phyloP scores from a whole-genome alignment of 2,329 filamentous ascomycete genomes.

The Didymella lethalis region DNA sequence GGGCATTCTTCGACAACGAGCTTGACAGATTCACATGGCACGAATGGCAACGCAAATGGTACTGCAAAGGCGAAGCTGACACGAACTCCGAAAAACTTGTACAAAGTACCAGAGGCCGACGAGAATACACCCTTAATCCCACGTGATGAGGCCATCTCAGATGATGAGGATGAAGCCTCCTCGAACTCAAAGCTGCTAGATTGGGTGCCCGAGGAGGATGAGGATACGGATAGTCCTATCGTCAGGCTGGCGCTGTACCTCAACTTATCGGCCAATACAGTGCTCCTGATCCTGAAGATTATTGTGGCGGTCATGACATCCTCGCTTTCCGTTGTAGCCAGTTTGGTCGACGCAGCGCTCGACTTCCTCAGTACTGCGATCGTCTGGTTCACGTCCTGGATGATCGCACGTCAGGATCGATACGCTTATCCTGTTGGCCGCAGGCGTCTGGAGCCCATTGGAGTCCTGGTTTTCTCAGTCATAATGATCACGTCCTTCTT shows the following conservation, averaged over 20 bases:
- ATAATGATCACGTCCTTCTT: constrained; percentile 82
- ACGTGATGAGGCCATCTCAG: constrained; percentile 52
- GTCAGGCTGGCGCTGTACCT: constrained; percentile 89
- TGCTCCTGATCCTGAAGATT: constrained; percentile 78
- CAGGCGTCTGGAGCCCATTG: constrained; percentile 65
- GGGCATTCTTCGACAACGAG: constrained; percentile 23
- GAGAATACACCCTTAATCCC: constrained; percentile 71
- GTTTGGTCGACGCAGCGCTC: constrained; percentile 78
- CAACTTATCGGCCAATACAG: constrained; percentile 79
- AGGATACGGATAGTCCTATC: constrained; percentile 76
- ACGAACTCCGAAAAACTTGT: constrained; percentile 81
- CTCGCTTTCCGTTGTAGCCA: constrained; percentile 81
- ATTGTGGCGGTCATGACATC: constrained; percentile 78
- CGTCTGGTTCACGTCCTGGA: constrained; percentile 77
- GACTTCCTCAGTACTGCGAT: constrained; percentile 85
- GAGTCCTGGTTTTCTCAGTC: constrained; percentile 60
- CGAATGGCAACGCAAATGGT: constrained; percentile 23
- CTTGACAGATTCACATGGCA: constrained; percentile 46
- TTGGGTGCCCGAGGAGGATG: constrained; percentile 72
- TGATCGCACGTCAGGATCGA: constrained; percentile 76
- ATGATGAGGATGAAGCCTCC: constrained; percentile 53
- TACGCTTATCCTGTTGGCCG: constrained; percentile 82
- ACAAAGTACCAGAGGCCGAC: constrained; percentile 68
- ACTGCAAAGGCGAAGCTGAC: constrained; percentile 44
- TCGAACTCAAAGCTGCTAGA: constrained; percentile 66